Base-by-base conservation (phyloP, 1,284 basidiomycete genomes). In the Apiotrichum gamsii region DNA sequence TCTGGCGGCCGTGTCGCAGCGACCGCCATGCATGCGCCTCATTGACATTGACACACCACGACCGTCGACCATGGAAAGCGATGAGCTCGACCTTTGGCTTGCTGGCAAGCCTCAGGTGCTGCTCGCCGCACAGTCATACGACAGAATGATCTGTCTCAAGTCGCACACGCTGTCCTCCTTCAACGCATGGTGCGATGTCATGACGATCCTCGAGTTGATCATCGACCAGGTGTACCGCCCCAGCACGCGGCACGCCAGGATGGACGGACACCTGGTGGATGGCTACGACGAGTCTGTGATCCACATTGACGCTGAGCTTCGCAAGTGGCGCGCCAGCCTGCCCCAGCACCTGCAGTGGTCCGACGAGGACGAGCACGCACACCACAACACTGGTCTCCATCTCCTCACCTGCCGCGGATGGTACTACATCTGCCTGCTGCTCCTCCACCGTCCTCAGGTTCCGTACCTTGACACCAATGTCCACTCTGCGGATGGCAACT, bases 51-150 rank as follows among this genome's bases (percentile, higher is more conserved):
- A 54, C 35, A 43, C 43, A 2, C 43, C 45, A 0, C 45, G 49
- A 5, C 49, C 49, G 18, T 43, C 38, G 14, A 36, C 39, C 30
- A 54, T 54, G 52, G 52, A 54, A 40, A 39, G 52, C 20, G 52
- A 54, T 37, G 52, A 54, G 49, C 43, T 54, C 9, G 52, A 54
- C 43, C 43, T 54, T 8, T 54, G 52, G 52, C 45, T 54, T 11
- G 35, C 45, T 1, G 52, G 52, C 13, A 39, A 32, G 3, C 25
- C 25, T 6, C 11, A 28, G 8, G 11, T 28, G 25, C 25, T 28
- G 25, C 25, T 28, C 25, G 25, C 25, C 25, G 25, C 6, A 11
- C 30, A 16, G 1, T 46, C 45, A 10, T 43, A 51, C n/a, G 49
- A 48, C 28, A 25, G 41, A 5, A 54, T 54, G 52, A 49, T 45